phyloP scores from a whole-genome alignment of 1,284 basidiomycete genomes.

The Volvariella surrecta region DNA sequence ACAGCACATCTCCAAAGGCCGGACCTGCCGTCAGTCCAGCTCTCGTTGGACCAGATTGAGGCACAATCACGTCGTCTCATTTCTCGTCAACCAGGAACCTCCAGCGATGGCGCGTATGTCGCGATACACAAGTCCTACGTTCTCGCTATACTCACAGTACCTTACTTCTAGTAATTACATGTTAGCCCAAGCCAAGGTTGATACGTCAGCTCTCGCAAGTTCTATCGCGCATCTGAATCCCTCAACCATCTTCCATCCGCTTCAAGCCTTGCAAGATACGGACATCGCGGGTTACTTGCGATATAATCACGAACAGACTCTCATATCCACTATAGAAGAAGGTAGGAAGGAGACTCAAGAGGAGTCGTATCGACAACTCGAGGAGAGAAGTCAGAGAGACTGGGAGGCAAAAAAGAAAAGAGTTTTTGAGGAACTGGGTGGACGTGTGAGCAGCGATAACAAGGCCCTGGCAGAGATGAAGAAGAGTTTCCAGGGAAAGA shows the following conservation, averaged over 20 bases:
- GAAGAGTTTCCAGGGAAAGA: slow-evolving; percentile 52
- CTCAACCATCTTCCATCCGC: slow-evolving; percentile 78
- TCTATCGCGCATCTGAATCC: slow-evolving; percentile 81
- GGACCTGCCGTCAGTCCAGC: slow-evolving; percentile 78
- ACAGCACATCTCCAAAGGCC: slow-evolving; percentile 68
- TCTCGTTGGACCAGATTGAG: slow-evolving; percentile 89
- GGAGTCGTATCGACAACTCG: slow-evolving; percentile 77
- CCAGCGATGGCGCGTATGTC: slow-evolving; percentile 67
- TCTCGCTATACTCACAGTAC: slow-evolving; percentile 1
- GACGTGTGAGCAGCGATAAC: slow-evolving; percentile 45
- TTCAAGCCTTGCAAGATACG: slow-evolving; percentile 85
- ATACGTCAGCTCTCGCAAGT: slow-evolving; percentile 71
- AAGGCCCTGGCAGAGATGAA: slow-evolving; percentile 47
- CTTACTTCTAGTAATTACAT: slow-evolving; percentile 58
- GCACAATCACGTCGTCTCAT: slow-evolving; percentile 78
- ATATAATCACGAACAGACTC: slow-evolving; percentile 89
- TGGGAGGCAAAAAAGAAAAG: slow-evolving; percentile 89
- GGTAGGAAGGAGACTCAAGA: slow-evolving; percentile 79
- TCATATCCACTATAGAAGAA: slow-evolving; percentile 91
- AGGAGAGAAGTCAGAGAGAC: slow-evolving; percentile 68
- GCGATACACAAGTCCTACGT: slow-evolving; percentile 6
- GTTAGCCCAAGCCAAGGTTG: slow-evolving; percentile 85
- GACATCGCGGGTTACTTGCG: slow-evolving; percentile 86
- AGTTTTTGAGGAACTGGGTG: slow-evolving; percentile 86
- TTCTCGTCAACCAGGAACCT: slow-evolving; percentile 53